phyloP scores from a whole-genome alignment of 306 rosid genomes.

The Quercus berberidifolia region DNA sequence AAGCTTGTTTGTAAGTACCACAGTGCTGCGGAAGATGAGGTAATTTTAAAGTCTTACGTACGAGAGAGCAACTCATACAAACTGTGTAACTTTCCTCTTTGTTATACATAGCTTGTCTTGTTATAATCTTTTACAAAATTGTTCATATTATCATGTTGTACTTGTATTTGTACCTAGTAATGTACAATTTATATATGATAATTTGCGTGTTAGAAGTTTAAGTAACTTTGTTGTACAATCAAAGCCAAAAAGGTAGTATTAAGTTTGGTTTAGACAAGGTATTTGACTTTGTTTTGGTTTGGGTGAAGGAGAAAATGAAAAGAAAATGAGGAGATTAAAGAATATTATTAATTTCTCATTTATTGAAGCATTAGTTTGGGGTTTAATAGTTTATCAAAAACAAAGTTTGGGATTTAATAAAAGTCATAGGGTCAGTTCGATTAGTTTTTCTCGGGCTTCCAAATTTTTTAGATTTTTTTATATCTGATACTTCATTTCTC shows the following conservation, averaged over 20 bases:
- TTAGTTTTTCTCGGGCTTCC: background rate
- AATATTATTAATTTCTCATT: background rate
- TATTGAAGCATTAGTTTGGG: background rate
- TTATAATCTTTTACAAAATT: too few species aligned
- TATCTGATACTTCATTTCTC: background rate
- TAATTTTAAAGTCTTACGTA: background rate
- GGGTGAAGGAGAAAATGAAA: background rate
- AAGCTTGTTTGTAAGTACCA: conserved; percentile 65
- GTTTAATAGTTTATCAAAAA: background rate
- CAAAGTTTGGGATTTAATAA: background rate
- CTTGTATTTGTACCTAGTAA: background rate
- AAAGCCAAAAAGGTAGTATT: background rate
- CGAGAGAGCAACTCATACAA: too few species aligned
- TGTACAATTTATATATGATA: background rate
- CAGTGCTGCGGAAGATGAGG: conserved; percentile 87
- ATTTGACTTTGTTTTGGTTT: background rate
- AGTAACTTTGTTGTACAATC: background rate
- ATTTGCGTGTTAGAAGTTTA: background rate
- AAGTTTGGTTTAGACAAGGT: background rate
- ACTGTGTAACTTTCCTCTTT: too few species aligned
- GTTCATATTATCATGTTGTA: too few species aligned
- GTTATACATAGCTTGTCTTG: too few species aligned
- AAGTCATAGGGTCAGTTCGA: background rate
- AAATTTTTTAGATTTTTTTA: background rate
- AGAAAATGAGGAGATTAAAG: background rate